These are phyloP conservation scores for Glycyrrhiza uralensis DNA, from an alignment of 306 rosid species.

Conservation along the genomic window DNA sequence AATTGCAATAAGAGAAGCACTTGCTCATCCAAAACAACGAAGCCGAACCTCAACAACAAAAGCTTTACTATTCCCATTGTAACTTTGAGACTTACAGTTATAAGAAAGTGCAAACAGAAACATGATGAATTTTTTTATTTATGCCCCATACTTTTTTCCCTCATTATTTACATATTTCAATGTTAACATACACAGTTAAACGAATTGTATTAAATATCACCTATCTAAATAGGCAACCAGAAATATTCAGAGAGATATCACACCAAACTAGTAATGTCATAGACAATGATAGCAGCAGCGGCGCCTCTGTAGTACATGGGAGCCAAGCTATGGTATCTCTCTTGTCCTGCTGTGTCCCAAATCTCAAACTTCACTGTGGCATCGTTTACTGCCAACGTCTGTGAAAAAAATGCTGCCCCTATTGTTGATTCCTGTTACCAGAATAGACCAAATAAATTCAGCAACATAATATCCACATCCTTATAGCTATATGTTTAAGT, in stretches of 20 bases:
- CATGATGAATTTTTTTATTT: not conserved
- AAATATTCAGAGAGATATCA: conserved; percentile 20
- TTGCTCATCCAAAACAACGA: not conserved
- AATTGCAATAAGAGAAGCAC: not conserved
- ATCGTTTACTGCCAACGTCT: conserved; percentile 60
- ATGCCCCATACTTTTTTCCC: not conserved
- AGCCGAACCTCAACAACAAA: not conserved
- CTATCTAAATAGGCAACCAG: not conserved
- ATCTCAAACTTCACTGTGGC: conserved; percentile 61
- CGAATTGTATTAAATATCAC: not conserved
- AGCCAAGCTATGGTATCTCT: conserved; percentile 68
- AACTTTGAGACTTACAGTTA: conserved; percentile 5
- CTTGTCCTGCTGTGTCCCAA: conserved; percentile 71
- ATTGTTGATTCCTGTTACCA: conserved; percentile 55
- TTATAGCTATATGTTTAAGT: not conserved
- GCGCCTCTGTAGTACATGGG: conserved; percentile 73
- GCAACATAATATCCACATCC: not conserved
- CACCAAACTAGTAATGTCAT: conserved; percentile 54
- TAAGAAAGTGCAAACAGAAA: not conserved
- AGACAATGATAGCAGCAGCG: conserved; percentile 66
- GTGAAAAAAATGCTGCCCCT: conserved; percentile 67
- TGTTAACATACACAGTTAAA: not conserved
- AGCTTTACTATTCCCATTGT: not conserved
- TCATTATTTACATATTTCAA: not conserved
- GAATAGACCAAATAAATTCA: conserved; percentile 19